phyloP scores from a whole-genome alignment of 2,329 filamentous ascomycete species.

The Colletotrichum eleusines region DNA sequence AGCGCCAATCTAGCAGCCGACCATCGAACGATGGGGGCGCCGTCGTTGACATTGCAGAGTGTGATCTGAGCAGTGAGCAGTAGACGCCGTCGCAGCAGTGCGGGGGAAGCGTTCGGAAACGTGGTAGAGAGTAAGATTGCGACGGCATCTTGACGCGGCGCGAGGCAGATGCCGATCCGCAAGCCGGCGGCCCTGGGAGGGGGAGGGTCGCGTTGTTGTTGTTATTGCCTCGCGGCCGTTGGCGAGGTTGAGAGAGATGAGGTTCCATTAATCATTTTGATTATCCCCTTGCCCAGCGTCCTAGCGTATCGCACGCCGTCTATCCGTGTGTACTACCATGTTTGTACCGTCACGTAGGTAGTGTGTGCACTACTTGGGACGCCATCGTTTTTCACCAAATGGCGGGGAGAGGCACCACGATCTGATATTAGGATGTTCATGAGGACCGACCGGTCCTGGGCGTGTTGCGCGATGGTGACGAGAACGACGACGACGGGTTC shows the following conservation, averaged over 20 bases:
- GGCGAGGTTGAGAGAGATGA: constrained; percentile 19
- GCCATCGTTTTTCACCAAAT: background rate
- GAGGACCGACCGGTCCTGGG: background rate
- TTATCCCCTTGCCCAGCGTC: background rate
- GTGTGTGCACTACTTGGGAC: background rate
- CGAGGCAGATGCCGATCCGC: constrained; percentile 38
- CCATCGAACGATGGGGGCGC: background rate
- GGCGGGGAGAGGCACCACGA: background rate
- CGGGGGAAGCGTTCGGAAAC: constrained; percentile 1
- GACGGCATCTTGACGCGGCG: constrained; percentile 31
- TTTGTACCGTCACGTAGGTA: background rate
- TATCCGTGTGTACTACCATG: background rate
- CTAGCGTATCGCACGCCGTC: background rate
- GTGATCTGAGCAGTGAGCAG: too few species aligned
- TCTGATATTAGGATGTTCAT: constrained; percentile 18
- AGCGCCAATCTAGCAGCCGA: background rate
- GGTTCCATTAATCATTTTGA: constrained; percentile 19
- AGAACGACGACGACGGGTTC: background rate
- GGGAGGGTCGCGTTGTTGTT: background rate
- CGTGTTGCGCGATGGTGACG: background rate
- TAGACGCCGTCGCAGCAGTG: background rate
- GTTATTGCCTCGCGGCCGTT: constrained; percentile 1
- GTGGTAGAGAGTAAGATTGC: background rate
- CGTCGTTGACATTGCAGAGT: constrained; percentile 2
- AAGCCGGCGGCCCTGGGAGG: too few species aligned